Percentiles rank a stretch among this genome's conserved stretches.
These are phyloP conservation scores for Arthrobotrys musiformis DNA, from an alignment of 2,329 filamentous ascomycete genomes.

Conservation along the genomic window DNA sequence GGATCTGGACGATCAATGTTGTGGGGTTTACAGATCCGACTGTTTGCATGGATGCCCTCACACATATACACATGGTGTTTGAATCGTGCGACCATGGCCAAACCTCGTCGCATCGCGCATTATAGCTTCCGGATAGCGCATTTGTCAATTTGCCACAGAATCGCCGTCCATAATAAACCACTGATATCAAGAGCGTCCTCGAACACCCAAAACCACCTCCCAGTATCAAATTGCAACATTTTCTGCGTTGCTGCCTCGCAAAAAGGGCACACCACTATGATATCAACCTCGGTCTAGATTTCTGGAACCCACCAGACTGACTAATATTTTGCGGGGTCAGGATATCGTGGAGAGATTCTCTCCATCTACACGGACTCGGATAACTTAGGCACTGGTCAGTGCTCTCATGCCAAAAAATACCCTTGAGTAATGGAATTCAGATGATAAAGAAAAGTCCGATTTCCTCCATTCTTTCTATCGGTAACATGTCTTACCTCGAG, in stretches of 20 bases:
- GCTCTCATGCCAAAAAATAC: constrained; percentile 10
- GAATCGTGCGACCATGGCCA: no score
- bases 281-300: constrained; percentile 17
- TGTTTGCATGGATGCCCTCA: no score
- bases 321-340: constrained; percentile 1
- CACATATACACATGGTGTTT: no score
- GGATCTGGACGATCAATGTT: no score
- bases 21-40: no score
- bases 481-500: not conserved
- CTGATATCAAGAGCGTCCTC: not conserved
- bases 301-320: no score
- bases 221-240: not conserved
- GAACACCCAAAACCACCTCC: not conserved
- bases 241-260: not conserved
- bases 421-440: constrained; percentile 21
- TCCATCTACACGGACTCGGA: not conserved
- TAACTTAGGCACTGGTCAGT: constrained; percentile 12
- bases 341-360: constrained; percentile 23
- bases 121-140: not conserved
- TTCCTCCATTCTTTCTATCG: not conserved
- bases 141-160: not conserved
- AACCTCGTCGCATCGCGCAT: not conserved
- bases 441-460: constrained; percentile 19
- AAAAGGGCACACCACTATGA: constrained; percentile 8
- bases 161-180: not conserved